A percentile compares a stretch with the other conserved stretches of the same genome.
These are phyloP conservation scores for Saccharomycopsis guyanensis DNA, from an alignment of 805 yeast genomes.

Conservation along the genomic window DNA sequence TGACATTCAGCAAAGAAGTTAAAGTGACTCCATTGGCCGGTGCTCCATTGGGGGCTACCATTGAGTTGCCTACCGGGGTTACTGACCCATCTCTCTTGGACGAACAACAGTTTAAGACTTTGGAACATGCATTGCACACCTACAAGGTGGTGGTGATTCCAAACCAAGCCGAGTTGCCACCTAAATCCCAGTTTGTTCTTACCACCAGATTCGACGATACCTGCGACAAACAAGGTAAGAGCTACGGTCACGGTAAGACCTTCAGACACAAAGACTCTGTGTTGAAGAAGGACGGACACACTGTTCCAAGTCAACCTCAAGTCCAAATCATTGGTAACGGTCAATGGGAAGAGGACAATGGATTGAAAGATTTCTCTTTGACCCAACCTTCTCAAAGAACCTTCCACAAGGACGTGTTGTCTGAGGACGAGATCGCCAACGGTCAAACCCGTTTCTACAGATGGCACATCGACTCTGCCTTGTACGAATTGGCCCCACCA, in stretches of 20 bases:
- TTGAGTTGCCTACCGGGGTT: conserved; percentile 58
- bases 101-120: conserved; percentile 54
- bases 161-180: conserved; percentile 56
- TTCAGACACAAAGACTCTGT: conserved; percentile 60
- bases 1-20: conserved; percentile 19
- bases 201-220: conserved; percentile 78
- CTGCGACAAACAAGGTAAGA: conserved; percentile 39
- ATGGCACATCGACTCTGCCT: conserved; percentile 92
- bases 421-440: conserved; percentile 52
- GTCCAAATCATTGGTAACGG: conserved; percentile 87
- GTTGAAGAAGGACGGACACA: conserved; percentile 69
- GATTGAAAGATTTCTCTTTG: conserved; percentile 46
- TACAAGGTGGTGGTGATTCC: conserved; percentile 73
- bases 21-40: conserved; percentile 40
- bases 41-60: conserved; percentile 61
- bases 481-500: conserved; percentile 82
- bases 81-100: conserved; percentile 65
- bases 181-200: conserved; percentile 66
- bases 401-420: conserved; percentile 64
- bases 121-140: conserved; percentile 58
- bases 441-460: conserved; percentile 75
- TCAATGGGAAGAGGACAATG: conserved; percentile 44
- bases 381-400: conserved; percentile 81
- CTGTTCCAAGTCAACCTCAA: conserved; percentile 79
- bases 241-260: conserved; percentile 82